Base-by-base conservation (phyloP, 2,329 filamentous ascomycete species). In the Cordyceps javanica region DNA sequence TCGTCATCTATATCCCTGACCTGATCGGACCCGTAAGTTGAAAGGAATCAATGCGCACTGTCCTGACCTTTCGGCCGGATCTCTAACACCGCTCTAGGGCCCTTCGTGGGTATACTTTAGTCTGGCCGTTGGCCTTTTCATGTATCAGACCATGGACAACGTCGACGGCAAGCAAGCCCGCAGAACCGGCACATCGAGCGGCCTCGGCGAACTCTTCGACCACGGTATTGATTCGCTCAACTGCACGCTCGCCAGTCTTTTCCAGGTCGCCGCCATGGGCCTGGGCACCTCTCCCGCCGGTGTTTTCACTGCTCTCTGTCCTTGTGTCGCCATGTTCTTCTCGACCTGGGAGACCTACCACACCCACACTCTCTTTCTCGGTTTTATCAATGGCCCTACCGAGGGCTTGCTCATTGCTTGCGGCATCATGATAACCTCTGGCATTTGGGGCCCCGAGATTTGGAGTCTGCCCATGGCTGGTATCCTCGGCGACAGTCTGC, bases 331-430 rank as follows among this genome's bases (percentile, higher is more conserved):
- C 60, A 99, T 99, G 94, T 99, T 96, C 79, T 97, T 99, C 76
- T 97, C 93, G 3, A 99, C 94, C 2, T 99, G 94, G 94, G 94
- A 99, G 75, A 99, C 94, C 1, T 99, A 97, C 72, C 94, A 99
- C 74, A 97, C 94, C 5, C 94, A 99, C 72, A 97, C 94, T 0
- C 78, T 99, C 6, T 99, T 96, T 72, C 85, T 99, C 13, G 94
- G 94, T 57, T 91, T 93, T 70, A 89, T 99, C 82, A 99, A 99
- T 71, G 94, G 94, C 1, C 94, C 94, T 2, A 99, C 94, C 34
- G 94, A 99, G 77, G 94, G 94, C 21, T 78, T 99, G 34, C 86
- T 97, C 54, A 87, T 99, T 62, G 94, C 92, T 26, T 92, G 90
- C 68, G 73, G 77, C 53, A 83, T 97, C 68, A 97, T 97, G 90